These are phyloP conservation scores for Tylopilus felleus DNA, from an alignment of 768 basidiomycete species.

Conservation along the genomic window DNA sequence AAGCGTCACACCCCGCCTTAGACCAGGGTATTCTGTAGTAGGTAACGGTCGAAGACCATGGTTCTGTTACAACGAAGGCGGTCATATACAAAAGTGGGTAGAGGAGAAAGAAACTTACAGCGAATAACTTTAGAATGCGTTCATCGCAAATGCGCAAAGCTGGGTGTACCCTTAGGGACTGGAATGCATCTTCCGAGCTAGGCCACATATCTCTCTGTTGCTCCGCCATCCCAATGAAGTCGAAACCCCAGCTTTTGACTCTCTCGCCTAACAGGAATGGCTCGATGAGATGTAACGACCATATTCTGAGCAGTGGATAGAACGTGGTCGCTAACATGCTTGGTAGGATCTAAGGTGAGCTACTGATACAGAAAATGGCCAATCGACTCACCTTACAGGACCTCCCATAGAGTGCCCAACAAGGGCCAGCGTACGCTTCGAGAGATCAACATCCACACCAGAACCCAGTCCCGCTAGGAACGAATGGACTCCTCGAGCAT, in stretches of 20 bases:
- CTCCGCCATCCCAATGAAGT: no score
- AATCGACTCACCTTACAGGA: no score
- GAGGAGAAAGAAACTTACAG: background rate
- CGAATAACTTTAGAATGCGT: background rate
- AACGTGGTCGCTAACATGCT: no score
- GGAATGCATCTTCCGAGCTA: background rate
- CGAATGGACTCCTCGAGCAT: no score
- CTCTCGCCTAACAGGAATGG: background rate
- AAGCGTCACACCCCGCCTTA: conserved; percentile 2
- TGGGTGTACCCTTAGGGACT: background rate
- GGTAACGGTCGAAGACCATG: conserved; percentile 4
- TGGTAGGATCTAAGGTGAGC: no score
- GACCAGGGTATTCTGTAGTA: conserved; percentile 3
- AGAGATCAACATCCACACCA: no score
- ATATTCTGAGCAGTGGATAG: conserved; percentile 3
- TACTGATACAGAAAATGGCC: no score
- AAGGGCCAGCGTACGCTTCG: no score
- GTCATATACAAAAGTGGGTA: background rate
- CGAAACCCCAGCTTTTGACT: background rate
- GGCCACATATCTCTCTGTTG: background rate
- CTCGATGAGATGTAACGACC: conserved; percentile 8
- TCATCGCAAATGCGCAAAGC: conserved; percentile 1
- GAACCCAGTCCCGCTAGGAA: no score
- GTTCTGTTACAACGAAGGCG: background rate
- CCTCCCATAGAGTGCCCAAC: no score